Evolutionary conservation across 257 asterid species (phyloP).

Genomic region (Jacaranda mimosifolia): DNA sequence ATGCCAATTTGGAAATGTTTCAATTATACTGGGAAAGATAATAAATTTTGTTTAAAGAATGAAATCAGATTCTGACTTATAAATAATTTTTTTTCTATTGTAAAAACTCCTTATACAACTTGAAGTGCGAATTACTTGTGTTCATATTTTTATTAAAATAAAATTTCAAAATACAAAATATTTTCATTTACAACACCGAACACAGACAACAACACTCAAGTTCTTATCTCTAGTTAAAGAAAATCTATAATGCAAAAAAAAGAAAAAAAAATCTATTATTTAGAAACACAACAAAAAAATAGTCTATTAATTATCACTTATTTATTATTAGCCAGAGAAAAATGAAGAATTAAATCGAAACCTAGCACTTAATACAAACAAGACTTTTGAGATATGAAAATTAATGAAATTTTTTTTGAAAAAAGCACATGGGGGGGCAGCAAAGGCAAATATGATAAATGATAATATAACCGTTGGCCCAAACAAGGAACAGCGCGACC

Average conservation of each 20-base stretch:
- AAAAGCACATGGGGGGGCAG: constrained; percentile 38
- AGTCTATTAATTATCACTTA: constrained; percentile 14
- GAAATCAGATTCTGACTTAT: not conserved
- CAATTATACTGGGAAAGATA: not conserved
- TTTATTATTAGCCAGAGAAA: not conserved
- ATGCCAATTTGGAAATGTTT: not conserved
- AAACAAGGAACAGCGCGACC: constrained; percentile 44
- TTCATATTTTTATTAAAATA: not conserved
- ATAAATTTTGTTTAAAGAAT: not conserved
- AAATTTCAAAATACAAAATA: not conserved
- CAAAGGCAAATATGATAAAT: not conserved
- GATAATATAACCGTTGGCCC: constrained; percentile 42
- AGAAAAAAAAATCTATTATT: not conserved
- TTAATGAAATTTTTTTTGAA: constrained; percentile 24
- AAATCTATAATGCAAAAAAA: not conserved
- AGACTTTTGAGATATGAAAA: constrained; percentile 15
- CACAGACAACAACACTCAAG: not conserved
- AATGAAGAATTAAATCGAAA: constrained; percentile 29
- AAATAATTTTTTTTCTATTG: not conserved
- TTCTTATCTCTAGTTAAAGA: not conserved
- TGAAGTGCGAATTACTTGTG: not conserved
- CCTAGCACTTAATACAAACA: constrained; percentile 20
- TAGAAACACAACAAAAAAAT: not conserved
- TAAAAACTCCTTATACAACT: not conserved
- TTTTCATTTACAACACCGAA: not conserved